Conservation (phyloP, 2,329 filamentous ascomycete genomes). For the Aplosporella prunicola region DNA sequence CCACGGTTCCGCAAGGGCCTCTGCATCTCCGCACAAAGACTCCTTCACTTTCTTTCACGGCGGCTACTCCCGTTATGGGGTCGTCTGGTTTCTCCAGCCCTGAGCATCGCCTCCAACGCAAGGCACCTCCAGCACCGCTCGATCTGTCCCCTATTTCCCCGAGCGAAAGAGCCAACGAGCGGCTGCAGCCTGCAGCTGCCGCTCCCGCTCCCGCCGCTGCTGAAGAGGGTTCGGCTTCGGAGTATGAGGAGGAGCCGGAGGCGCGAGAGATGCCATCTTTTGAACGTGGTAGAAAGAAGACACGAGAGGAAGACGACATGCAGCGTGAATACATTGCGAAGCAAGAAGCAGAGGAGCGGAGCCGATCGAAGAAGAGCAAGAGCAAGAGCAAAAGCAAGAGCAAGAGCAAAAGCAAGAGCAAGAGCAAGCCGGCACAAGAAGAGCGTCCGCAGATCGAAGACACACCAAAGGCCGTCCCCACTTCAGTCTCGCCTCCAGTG, state of each 20-base stretch:
- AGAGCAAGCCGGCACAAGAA: no score
- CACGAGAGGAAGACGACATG: conserved; percentile 77
- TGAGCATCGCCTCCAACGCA: conserved; percentile 48
- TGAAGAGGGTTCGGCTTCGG: conserved; percentile 61
- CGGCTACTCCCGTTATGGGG: conserved; percentile 30
- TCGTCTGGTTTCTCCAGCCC: conserved; percentile 28
- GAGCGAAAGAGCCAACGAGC: conserved; percentile 32
- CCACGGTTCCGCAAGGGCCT: conserved; percentile 2
- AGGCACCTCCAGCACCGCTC: conserved; percentile 76
- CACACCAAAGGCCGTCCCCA: conserved; percentile 1
- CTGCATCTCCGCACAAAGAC: conserved; percentile 17
- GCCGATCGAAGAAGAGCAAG: conserved; percentile 59
- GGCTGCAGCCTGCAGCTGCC: conserved; percentile 35
- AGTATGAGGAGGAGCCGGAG: conserved; percentile 64
- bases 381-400: conserved; percentile 43
- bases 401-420: conserved; percentile 22
- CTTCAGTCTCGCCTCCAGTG: neutral
- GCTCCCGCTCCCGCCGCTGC: conserved; percentile 34
- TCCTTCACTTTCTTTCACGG: conserved; percentile 29
- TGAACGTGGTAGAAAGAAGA: conserved; percentile 67
- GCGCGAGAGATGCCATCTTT: conserved; percentile 52
- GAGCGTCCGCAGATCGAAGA: conserved; percentile 14
- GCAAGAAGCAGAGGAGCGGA: conserved; percentile 60
- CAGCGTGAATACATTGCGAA: conserved; percentile 60
- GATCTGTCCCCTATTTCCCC: conserved; percentile 57